Evolutionary conservation across 2,329 filamentous ascomycete species (phyloP).

Genomic region (Venturiaceae sp.): DNA sequence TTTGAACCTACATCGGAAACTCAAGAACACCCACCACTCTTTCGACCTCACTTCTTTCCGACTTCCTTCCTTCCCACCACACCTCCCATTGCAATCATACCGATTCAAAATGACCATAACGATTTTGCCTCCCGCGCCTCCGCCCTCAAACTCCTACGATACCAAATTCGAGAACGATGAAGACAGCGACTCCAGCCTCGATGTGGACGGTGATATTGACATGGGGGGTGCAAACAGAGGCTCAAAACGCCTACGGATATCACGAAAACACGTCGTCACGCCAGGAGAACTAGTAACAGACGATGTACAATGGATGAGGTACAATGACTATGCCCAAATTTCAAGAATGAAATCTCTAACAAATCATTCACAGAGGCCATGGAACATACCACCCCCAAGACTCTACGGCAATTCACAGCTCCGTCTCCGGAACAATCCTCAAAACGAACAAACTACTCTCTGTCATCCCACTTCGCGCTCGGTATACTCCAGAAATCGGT

Average conservation of each 20-base stretch:
- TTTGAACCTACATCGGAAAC: too few species aligned
- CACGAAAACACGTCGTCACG: conserved; percentile 56
- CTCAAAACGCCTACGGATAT: conserved; percentile 26
- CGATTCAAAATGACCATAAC: conserved; percentile 45
- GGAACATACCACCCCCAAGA: conserved; percentile 67
- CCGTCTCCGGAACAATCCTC: conserved; percentile 79
- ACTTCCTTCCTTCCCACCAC: not conserved
- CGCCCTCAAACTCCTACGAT: conserved; percentile 18
- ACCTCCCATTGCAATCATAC: not conserved
- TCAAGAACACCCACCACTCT: too few species aligned
- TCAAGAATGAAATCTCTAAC: not conserved
- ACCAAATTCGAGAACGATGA: conserved; percentile 22
- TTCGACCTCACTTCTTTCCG: too few species aligned
- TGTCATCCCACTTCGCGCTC: conserved; percentile 78
- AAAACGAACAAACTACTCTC: conserved; percentile 97
- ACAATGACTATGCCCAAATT: not conserved
- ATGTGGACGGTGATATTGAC: conserved; percentile 39
- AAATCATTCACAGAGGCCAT: conserved; percentile 57
- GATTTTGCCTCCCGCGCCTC: conserved; percentile 43
- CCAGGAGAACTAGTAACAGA: conserved; percentile 82
- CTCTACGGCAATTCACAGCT: conserved; percentile 67
- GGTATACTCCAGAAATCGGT: conserved; percentile 92
- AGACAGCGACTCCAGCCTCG: conserved; percentile 15
- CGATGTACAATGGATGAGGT: conserved; percentile 88
- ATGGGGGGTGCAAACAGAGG: conserved; percentile 35